These are phyloP conservation scores for Boletus patriciae DNA, from an alignment of 768 basidiomycete genomes.

Conservation along the genomic window DNA sequence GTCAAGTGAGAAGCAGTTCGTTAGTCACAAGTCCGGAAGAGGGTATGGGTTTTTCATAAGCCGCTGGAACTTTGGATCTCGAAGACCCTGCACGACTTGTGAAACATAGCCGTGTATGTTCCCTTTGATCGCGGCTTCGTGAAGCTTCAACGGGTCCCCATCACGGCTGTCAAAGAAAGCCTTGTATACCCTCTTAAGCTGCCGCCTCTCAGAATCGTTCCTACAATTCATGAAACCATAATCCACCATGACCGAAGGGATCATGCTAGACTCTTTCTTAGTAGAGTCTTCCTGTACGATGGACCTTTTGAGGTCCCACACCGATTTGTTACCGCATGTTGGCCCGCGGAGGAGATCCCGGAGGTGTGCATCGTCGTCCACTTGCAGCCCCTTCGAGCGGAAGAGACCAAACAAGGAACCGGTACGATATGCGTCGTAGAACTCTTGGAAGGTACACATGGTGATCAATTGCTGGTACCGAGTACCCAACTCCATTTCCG, in stretches of 20 bases:
- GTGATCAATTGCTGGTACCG: neutral
- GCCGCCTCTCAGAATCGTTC: neutral
- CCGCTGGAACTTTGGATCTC: neutral
- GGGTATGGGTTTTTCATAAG: neutral
- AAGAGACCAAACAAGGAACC: neutral
- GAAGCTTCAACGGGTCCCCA: neutral
- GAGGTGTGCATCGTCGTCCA: neutral
- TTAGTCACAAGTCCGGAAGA: conserved; percentile 1
- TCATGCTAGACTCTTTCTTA: neutral
- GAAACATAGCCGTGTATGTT: neutral
- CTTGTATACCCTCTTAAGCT: neutral
- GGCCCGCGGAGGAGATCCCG: neutral
- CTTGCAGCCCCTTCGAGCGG: neutral
- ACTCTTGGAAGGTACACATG: neutral
- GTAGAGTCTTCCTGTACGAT: neutral
- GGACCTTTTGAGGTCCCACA: neutral
- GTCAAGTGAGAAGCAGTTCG: neutral
- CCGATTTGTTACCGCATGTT: neutral
- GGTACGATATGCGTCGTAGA: neutral
- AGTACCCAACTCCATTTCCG: neutral
- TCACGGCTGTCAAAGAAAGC: neutral
- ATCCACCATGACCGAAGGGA: neutral
- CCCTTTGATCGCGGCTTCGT: neutral
- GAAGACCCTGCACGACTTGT: neutral
- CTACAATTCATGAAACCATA: conserved; percentile 4